Conservation (phyloP, 2,329 filamentous ascomycete species). For the Arthrobotrys conoides region DNA sequence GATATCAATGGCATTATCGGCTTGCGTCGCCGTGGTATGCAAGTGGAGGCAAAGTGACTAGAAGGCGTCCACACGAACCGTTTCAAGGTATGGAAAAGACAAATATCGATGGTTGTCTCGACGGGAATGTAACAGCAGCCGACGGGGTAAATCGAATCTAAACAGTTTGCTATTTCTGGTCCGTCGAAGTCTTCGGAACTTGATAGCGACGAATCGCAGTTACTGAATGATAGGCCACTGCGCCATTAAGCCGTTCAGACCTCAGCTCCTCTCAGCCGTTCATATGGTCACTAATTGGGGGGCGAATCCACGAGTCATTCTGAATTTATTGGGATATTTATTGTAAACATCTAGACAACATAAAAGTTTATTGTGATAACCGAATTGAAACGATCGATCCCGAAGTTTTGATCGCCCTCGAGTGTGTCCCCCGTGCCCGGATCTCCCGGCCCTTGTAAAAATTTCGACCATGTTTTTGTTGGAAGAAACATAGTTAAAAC, state of each 20-base stretch:
- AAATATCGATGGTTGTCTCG: slow-evolving; percentile 6
- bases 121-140: slow-evolving; percentile 30
- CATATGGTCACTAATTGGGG: not conserved
- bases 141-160: not conserved
- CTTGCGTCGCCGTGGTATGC: slow-evolving; percentile 42
- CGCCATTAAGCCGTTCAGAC: slow-evolving; percentile 10
- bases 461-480: slow-evolving; percentile 8
- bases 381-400: slow-evolving; percentile 38
- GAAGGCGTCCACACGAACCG: not conserved
- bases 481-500: slow-evolving; percentile 30
- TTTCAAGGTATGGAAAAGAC: slow-evolving; percentile 6
- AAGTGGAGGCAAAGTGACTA: slow-evolving; percentile 1
- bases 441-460: slow-evolving; percentile 9
- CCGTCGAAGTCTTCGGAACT: slow-evolving; percentile 3
- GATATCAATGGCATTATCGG: slow-evolving; percentile 8
- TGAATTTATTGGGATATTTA: slow-evolving; percentile 16
- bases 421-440: slow-evolving; percentile 1
- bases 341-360: not conserved
- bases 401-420: slow-evolving; percentile 17
- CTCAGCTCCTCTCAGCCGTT: not conserved
- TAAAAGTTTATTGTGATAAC: slow-evolving; percentile 4
- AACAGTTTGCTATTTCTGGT: slow-evolving; percentile 11
- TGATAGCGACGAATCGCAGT: not conserved
- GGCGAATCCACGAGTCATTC: slow-evolving; percentile 10
- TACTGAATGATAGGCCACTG: not conserved